Percentiles rank a stretch among this genome's conserved stretches.
Conservation (phyloP, 352 stramenopile species). For the Phytophthora sansomeana region DNA sequence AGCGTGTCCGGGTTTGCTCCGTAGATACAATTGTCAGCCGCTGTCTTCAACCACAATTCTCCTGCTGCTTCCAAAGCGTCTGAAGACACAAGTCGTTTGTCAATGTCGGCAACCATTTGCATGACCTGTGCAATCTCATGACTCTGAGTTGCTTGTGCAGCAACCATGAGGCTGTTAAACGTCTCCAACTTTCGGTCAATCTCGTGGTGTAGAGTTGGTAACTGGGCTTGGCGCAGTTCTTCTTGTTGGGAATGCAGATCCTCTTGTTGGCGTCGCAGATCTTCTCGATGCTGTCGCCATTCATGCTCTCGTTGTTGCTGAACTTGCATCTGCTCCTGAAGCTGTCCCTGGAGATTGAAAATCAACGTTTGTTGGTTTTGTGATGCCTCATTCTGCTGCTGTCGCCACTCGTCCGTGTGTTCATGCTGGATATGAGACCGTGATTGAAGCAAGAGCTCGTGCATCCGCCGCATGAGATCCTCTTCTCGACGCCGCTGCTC, state of each 20-base stretch:
- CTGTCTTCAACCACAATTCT: slow-evolving; percentile 50
- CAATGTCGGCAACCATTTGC: slow-evolving; percentile 24
- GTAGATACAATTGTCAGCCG: slow-evolving; percentile 65
- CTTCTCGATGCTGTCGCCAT: slow-evolving; percentile 31
- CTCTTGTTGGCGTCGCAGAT: slow-evolving; percentile 27
- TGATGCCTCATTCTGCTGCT: slow-evolving; percentile 33
- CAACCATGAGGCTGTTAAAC: slow-evolving; percentile 18
- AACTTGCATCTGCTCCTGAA: slow-evolving; percentile 18
- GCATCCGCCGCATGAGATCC: slow-evolving; percentile 49
- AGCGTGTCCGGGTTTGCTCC: slow-evolving; percentile 49
- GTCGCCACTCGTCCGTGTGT: slow-evolving; percentile 19
- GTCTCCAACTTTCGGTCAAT: slow-evolving; percentile 34
- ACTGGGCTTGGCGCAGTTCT: slow-evolving; percentile 4
- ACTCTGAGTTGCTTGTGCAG: slow-evolving; percentile 17
- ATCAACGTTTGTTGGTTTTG: slow-evolving; percentile 38
- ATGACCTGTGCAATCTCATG: slow-evolving; percentile 21
- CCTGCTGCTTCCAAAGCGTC: slow-evolving; percentile 38
- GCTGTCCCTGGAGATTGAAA: slow-evolving; percentile 33
- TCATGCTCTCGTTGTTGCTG: slow-evolving; percentile 38
- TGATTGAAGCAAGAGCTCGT: slow-evolving; percentile 46
- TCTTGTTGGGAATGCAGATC: slow-evolving; percentile 17
- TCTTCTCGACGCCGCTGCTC: slow-evolving; percentile 45
- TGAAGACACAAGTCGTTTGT: slow-evolving; percentile 37
- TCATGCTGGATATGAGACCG: slow-evolving; percentile 35
- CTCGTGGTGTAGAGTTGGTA: slow-evolving; percentile 27